Evolutionary conservation across 176 grass and related monocot genomes (phyloP), one percentile per base, ranked within the genome.

Genomic region (Aechmea fasciata): DNA sequence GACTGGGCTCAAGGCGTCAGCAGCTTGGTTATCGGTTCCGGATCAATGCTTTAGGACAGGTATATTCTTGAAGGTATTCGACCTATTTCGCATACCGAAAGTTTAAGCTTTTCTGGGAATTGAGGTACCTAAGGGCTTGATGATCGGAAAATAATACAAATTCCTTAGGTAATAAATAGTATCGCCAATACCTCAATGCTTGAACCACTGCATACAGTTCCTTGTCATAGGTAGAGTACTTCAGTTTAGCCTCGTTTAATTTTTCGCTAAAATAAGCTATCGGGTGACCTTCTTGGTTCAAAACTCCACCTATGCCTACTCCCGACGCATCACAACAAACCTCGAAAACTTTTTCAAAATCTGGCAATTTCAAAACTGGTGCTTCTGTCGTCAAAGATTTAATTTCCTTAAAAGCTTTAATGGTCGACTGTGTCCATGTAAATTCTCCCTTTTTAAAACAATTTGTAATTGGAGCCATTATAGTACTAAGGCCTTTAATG

Each of bases 191-290:
- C 22, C 22, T 23, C 1, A 23, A 23, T 23, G 22, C 22, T 23
- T 23, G 22, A 23, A 23, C 22, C 22, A 23, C 22, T 23, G 22
- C 22, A 23, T 23, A 23, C 22, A 23, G 1, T 23, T 23, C 22
- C 22, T 23, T 23, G 22, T 23, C 22, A 23, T 23, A 23, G 22
- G 22, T 23, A 23, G 22, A 23, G 22, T 23, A 23, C 1, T 23
- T 23, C 22, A 26, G 23, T 2, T 23, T 11, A 17, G 8, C 13
- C 11, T 13, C 13, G 47, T 11, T 71, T 9, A 71, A 11, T 26
- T 59, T 71, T 11, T 59, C 52, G 12, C 24, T 71, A 18, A 71
- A 71, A 17, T 71, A 59, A 18, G 51, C 23, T 57, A 59, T 47
- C 2, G 0, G 51, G 10, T 18, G 11, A 0, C 24, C 33, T 11